Base-by-base conservation (phyloP, 345 rosid genomes). In the Salix dunnii region DNA sequence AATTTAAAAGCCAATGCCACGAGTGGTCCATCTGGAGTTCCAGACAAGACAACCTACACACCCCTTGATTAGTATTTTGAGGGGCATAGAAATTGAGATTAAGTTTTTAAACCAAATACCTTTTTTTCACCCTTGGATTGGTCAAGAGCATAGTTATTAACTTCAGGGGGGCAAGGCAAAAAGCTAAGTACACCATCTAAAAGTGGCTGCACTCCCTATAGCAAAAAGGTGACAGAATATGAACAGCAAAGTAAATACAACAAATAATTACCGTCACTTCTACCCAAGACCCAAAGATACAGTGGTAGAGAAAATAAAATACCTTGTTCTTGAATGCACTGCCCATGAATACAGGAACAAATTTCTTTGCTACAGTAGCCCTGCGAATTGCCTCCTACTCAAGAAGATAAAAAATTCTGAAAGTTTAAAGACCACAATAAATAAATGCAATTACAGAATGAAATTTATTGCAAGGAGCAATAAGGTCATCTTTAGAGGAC, bases 311-410 rank as follows among this genome's bases (percentile, higher is more conserved):
- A 55, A 55, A 55, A 60, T 8, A 71, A 53, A 64, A 67, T 84
- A 94, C 99, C 99, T 94, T 96, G 85, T 96, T 96, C 84, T 94
- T 96, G 86, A 96, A 94, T 46, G 98, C 99, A 84, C 98, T 94
- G 4, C 99, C 99, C 98, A 96, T 96, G 83, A 94, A 96, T 69
- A 96, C 97, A 62, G 98, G 98, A 43, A 96, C 87, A 81, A 96
- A 96, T 83, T 91, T 96, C 70, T 82, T 88, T n/a, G 94, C 96
- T 53, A 91, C 53, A n/a, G 99, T 96, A 79, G 97, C 97, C 85
- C 99, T 87, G 71, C 97, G 98, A 81, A 96, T 83, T 68, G 97
- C 99, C 80, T 85, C 97, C 99, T 96, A 83, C 82, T 74, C 67
- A 63, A 66, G 61, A 67, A 74, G 78, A 76, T 42, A 49, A 69